Conservation (phyloP, 1,284 basidiomycete genomes). For the Leccinum subrobustum region DNA sequence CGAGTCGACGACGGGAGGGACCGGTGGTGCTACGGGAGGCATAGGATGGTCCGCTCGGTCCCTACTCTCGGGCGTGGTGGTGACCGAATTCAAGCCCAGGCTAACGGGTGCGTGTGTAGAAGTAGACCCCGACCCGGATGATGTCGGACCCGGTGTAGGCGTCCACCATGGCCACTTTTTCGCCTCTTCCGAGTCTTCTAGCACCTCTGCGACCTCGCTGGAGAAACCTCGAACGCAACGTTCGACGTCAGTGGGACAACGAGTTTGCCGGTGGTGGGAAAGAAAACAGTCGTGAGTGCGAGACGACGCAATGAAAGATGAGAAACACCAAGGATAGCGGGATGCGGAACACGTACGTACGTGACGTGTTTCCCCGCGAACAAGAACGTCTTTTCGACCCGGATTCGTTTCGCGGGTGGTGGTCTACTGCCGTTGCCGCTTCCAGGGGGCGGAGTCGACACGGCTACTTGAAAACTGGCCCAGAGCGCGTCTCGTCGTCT, state of each 20-base stretch:
- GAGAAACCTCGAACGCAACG: conserved; percentile 1
- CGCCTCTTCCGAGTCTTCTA: conserved; percentile 69
- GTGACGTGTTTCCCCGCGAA: conserved; percentile 73
- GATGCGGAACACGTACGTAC: conserved; percentile 42
- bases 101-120: neutral
- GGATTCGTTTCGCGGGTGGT: conserved; percentile 44
- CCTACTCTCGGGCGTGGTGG: neutral
- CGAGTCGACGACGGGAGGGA: conserved; percentile 7
- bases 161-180: conserved; percentile 66
- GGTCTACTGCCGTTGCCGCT: neutral
- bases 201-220: conserved; percentile 72
- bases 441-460: conserved; percentile 27
- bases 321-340: neutral
- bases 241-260: neutral
- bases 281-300: neutral
- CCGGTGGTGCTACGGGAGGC: neutral
- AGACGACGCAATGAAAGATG: neutral
- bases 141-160: conserved; percentile 18
- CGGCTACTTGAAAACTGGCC: conserved; percentile 59
- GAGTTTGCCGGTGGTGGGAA: neutral
- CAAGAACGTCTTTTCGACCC: conserved; percentile 63
- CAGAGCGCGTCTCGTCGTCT: conserved; percentile 51
- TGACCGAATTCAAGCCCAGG: neutral
- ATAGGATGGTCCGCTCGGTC: neutral
- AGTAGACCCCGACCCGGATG: conserved; percentile 7